A percentile compares a stretch with the other conserved stretches of the same genome.
phyloP scores from a whole-genome alignment of 2,329 filamentous ascomycete genomes.

The Alternaria ventricosa region DNA sequence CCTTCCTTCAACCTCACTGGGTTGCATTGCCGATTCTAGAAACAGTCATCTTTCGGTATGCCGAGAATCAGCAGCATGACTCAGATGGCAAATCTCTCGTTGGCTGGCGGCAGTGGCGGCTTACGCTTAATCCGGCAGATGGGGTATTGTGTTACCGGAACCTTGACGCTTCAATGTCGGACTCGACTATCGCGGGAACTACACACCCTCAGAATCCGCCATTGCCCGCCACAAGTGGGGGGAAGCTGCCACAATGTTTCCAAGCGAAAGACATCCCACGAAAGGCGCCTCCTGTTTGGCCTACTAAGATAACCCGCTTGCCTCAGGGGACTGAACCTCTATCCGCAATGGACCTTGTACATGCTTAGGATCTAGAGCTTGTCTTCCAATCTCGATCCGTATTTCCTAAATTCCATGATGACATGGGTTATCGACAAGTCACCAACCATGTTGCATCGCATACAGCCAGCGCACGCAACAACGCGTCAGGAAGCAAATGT shows the following conservation, averaged over 20 bases:
- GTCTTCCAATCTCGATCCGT: background rate
- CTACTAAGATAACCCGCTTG: background rate
- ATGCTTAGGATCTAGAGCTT: background rate
- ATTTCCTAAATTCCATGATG: background rate
- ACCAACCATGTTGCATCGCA: background rate
- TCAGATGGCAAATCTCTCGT: background rate
- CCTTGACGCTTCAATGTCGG: background rate
- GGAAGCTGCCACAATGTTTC: background rate
- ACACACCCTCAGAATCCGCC: background rate
- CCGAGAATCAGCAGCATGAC: slow-evolving; percentile 17
- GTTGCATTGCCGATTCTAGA: background rate
- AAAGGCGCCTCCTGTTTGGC: background rate
- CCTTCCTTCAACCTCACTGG: slow-evolving; percentile 19
- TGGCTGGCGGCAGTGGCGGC: slow-evolving; percentile 24
- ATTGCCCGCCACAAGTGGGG: background rate
- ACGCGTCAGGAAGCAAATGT: slow-evolving; percentile 10
- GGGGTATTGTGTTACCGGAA: slow-evolving; percentile 2
- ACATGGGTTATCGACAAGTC: background rate
- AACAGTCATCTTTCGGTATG: slow-evolving; percentile 24
- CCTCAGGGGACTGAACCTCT: background rate
- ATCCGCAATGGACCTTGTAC: background rate
- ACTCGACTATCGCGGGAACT: slow-evolving; percentile 1
- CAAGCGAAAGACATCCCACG: background rate
- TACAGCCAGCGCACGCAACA: slow-evolving; percentile 4
- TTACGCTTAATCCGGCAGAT: slow-evolving; percentile 13